phyloP scores from a whole-genome alignment of 805 yeast genomes.

The Helenozyma rhizophorensis region DNA sequence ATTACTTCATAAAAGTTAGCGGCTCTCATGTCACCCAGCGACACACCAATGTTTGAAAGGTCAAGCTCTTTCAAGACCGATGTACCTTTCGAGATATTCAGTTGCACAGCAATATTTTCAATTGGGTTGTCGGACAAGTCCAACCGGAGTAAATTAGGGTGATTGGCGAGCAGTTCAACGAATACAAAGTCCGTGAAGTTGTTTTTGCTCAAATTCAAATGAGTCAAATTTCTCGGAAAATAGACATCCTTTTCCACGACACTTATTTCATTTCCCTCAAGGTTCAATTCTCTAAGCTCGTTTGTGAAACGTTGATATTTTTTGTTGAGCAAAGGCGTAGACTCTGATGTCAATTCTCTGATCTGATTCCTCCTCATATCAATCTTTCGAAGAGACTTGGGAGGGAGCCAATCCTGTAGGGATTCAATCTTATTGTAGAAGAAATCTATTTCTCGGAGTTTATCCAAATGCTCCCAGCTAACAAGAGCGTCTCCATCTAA shows the following conservation, averaged over 20 bases:
- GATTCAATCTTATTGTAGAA: slow-evolving; percentile 17
- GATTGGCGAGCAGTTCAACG: slow-evolving; percentile 6
- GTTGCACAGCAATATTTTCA: slow-evolving; percentile 3
- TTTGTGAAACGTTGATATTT: background rate
- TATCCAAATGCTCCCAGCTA: slow-evolving; percentile 23
- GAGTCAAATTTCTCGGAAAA: slow-evolving; percentile 12
- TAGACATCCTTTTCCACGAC: slow-evolving; percentile 6
- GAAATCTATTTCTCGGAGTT: slow-evolving; percentile 20
- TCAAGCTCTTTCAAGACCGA: slow-evolving; percentile 15
- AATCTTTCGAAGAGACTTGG: slow-evolving; percentile 10
- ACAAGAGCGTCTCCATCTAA: slow-evolving; percentile 4
- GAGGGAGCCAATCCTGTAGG: slow-evolving; percentile 18
- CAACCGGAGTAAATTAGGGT: slow-evolving; percentile 8
- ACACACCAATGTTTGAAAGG: slow-evolving; percentile 16
- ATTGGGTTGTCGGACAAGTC: slow-evolving; percentile 10
- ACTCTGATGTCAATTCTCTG: slow-evolving; percentile 5
- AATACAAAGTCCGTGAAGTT: slow-evolving; percentile 13
- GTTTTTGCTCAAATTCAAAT: slow-evolving; percentile 17
- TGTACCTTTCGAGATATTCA: slow-evolving; percentile 2
- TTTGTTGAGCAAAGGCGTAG: slow-evolving; percentile 11
- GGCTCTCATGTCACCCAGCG: slow-evolving; percentile 10
- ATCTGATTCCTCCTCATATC: slow-evolving; percentile 13
- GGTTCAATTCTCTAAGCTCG: slow-evolving; percentile 5
- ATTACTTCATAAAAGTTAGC: slow-evolving; percentile 21
- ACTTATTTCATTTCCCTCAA: slow-evolving; percentile 15